A percentile compares a stretch with the other conserved stretches of the same genome.
Evolutionary conservation across 495 filamentous ascomycete species (phyloP).

Genomic region (Neurospora cerealis): DNA sequence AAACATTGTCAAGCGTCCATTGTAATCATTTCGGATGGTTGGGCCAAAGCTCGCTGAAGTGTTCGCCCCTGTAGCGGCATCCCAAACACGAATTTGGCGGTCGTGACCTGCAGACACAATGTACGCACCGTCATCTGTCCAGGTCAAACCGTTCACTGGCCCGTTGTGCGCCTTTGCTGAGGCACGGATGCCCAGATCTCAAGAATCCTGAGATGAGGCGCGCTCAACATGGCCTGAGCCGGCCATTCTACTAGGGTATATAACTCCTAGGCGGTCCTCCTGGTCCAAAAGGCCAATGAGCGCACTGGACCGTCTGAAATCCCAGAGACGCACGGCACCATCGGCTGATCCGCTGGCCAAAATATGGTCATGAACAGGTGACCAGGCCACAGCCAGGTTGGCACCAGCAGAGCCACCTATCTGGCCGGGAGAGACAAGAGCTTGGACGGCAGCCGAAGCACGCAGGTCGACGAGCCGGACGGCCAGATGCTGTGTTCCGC

Average conservation of each 20-base stretch:
- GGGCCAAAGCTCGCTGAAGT: constrained; percentile 74
- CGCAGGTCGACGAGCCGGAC: constrained; percentile 76
- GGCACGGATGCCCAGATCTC: constrained; percentile 34
- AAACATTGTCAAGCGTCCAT: constrained; percentile 49
- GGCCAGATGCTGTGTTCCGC: constrained; percentile 68
- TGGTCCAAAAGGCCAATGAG: constrained; percentile 68
- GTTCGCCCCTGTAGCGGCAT: constrained; percentile 67
- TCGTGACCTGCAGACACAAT: constrained; percentile 77
- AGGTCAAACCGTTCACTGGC: constrained; percentile 71
- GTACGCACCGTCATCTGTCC: constrained; percentile 51
- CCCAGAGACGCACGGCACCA: constrained; percentile 73
- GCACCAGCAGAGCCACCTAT: constrained; percentile 50
- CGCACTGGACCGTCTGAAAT: constrained; percentile 63
- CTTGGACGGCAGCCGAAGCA: constrained; percentile 62
- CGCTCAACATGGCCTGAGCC: constrained; percentile 14
- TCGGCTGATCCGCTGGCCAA: constrained; percentile 71
- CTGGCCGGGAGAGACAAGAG: constrained; percentile 37
- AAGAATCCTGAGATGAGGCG: constrained; percentile 33
- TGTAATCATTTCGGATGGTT: constrained; percentile 48
- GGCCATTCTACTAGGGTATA: constrained; percentile 21
- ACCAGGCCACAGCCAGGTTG: constrained; percentile 68
- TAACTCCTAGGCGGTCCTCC: constrained; percentile 62
- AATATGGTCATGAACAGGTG: constrained; percentile 64
- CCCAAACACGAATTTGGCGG: constrained; percentile 73
- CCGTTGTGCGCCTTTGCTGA: constrained; percentile 57